A percentile compares a stretch with the other conserved stretches of the same genome.
Evolutionary conservation across 768 basidiomycete species (phyloP).

Genomic region (Gloeostereum incarnatum): DNA sequence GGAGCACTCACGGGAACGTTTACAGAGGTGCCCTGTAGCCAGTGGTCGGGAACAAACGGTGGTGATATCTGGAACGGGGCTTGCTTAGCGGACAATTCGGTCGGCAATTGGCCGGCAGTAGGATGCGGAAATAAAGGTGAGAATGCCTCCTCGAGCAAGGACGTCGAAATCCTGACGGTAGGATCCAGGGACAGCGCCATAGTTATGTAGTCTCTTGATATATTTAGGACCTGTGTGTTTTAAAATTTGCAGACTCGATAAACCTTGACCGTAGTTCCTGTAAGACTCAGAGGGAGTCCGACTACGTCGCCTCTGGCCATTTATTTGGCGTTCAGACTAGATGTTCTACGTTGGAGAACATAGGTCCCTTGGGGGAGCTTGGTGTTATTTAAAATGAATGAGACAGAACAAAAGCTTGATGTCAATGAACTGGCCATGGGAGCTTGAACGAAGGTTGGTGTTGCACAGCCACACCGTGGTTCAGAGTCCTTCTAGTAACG

Average conservation of each 20-base stretch:
- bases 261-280: not conserved
- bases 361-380: too few relatives aligned
- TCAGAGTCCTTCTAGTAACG: not conserved
- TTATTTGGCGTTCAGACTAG: too few relatives aligned
- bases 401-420: too few relatives aligned
- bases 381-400: too few relatives aligned
- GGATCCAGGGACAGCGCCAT: not conserved
- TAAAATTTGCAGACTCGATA: not conserved
- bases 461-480: not conserved
- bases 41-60: slow-evolving; percentile 50
- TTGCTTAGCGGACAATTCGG: slow-evolving; percentile 40
- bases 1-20: slow-evolving; percentile 44
- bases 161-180: not conserved
- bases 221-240: not conserved
- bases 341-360: too few relatives aligned
- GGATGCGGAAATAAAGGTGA: slow-evolving; percentile 49
- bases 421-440: not conserved
- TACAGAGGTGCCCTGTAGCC: slow-evolving; percentile 45
- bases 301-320: not conserved
- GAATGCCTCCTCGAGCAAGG: slow-evolving; percentile 2
- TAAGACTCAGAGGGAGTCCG: not conserved
- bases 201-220: too few relatives aligned
- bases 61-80: slow-evolving; percentile 34
- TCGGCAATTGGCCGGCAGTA: slow-evolving; percentile 38
- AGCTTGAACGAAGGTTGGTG: not conserved